Conservation (phyloP, 2,329 filamentous ascomycete genomes). For the Chaetomiaceae sp. region DNA sequence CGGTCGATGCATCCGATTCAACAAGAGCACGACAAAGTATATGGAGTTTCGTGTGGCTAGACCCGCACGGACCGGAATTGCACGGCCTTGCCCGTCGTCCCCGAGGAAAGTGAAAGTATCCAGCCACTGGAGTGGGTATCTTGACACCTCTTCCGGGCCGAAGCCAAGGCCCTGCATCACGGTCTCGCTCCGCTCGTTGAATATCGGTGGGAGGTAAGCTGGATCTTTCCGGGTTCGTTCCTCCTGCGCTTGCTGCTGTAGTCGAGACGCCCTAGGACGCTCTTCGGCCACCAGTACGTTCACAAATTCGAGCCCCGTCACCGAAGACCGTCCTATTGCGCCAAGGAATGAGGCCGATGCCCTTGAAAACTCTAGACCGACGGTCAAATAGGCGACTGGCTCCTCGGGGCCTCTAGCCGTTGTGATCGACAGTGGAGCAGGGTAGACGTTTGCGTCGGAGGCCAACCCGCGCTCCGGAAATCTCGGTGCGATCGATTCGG, state of each 20-base stretch:
- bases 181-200: constrained; percentile 49
- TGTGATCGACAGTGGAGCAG: constrained; percentile 40
- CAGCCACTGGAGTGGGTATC: constrained; percentile 49
- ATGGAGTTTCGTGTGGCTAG: constrained; percentile 58
- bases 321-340: constrained; percentile 45
- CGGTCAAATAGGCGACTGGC: constrained; percentile 54
- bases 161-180: constrained; percentile 55
- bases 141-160: constrained; percentile 47
- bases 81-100: constrained; percentile 48
- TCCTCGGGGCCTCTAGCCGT: constrained; percentile 45
- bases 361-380: constrained; percentile 55
- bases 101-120: constrained; percentile 53
- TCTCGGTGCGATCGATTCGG: constrained; percentile 44
- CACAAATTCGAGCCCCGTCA: constrained; percentile 47
- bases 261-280: constrained; percentile 45
- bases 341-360: constrained; percentile 54
- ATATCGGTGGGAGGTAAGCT: constrained; percentile 62
- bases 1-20: constrained; percentile 37
- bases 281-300: constrained; percentile 53
- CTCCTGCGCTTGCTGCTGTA: constrained; percentile 49
- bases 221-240: constrained; percentile 57
- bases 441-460: constrained; percentile 48
- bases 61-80: constrained; percentile 49
- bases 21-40: constrained; percentile 55
- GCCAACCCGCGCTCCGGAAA: constrained; percentile 49